Evolutionary conservation across 768 basidiomycete species (phyloP).

Genomic region (Suillus spraguei): DNA sequence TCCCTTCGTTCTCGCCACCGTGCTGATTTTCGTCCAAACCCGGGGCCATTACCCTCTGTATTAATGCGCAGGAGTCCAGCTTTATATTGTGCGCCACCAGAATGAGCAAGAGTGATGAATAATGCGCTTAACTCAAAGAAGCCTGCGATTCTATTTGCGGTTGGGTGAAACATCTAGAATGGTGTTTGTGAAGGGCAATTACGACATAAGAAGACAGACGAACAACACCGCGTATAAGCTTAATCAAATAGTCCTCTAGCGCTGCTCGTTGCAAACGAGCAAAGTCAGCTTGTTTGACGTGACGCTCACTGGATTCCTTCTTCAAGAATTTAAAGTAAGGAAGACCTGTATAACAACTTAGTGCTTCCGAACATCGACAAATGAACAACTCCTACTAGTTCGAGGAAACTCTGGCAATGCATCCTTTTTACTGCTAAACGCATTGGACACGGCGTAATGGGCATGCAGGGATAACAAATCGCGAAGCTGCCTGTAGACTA

Average conservation of each 20-base stretch:
- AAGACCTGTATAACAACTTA: conserved; percentile 50
- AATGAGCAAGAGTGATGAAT: conserved; percentile 75
- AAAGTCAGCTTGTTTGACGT: conserved; percentile 70
- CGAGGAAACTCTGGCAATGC: conserved; percentile 91
- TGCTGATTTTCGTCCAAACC: conserved; percentile 67
- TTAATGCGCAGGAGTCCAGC: conserved; percentile 79
- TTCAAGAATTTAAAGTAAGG: conserved; percentile 89
- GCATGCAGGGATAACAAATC: conserved; percentile 91
- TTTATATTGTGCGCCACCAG: conserved; percentile 89
- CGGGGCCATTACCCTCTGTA: conserved; percentile 49
- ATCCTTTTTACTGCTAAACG: conserved; percentile 69
- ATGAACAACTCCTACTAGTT: conserved; percentile 52
- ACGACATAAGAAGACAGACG: conserved; percentile 28
- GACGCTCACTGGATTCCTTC: conserved; percentile 54
- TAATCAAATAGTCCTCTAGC: conserved; percentile 86
- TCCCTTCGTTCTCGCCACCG: conserved; percentile 62
- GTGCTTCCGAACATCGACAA: conserved; percentile 4
- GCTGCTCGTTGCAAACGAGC: conserved; percentile 80
- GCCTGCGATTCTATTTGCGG: conserved; percentile 83
- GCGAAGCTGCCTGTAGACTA: conserved; percentile 89
- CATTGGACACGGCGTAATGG: conserved; percentile 86
- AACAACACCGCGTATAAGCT: conserved; percentile 88
- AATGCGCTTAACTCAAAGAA: conserved; percentile 94
- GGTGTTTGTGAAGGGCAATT: conserved; percentile 6
- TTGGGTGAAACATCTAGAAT: conserved; percentile 90